These are phyloP conservation scores for Syncephalastrum sp. DNA, from an alignment of 371 early-diverging fungal species.

Conservation along the genomic window DNA sequence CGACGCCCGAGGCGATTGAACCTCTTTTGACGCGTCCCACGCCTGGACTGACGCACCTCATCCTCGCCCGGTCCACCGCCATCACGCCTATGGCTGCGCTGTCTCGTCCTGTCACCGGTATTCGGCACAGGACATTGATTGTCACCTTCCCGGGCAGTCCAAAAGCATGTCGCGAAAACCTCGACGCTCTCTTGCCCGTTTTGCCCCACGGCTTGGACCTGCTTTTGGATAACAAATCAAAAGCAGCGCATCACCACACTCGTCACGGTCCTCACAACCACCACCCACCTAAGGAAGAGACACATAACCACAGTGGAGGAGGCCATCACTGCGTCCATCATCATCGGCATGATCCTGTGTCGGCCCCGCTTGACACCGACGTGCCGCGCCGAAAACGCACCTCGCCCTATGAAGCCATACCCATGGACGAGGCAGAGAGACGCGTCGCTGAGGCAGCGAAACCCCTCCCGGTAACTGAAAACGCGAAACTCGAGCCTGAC, in stretches of 20 bases:
- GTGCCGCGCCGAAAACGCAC: constrained; percentile 68
- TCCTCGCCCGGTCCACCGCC: constrained; percentile 67
- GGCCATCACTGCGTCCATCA: constrained; percentile 47
- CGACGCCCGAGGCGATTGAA: constrained; percentile 84
- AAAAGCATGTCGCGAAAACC: constrained; percentile 83
- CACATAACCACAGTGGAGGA: constrained; percentile 22
- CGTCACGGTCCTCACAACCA: constrained; percentile 20
- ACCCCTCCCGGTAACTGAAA: constrained; percentile 25
- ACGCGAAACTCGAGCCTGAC: no score
- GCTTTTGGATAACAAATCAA: constrained; percentile 6
- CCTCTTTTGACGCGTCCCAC: constrained; percentile 71
- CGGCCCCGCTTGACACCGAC: constrained; percentile 21
- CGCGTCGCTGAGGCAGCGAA: constrained; percentile 48
- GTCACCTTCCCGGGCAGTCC: constrained; percentile 88
- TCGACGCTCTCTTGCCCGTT: constrained; percentile 64
- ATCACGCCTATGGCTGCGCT: constrained; percentile 90
- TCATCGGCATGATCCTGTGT: constrained; percentile 13
- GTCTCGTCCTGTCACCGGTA: constrained; percentile 83
- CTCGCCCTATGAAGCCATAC: constrained; percentile 82
- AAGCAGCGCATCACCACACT: constrained; percentile 3
- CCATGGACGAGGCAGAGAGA: constrained; percentile 67
- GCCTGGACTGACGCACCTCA: constrained; percentile 74
- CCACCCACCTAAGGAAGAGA: no score
- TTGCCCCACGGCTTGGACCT: constrained; percentile 86
- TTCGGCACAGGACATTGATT: constrained; percentile 66